phyloP scores from a whole-genome alignment of 31 red algal genomes.

The Bonnemaisonia californica region DNA sequence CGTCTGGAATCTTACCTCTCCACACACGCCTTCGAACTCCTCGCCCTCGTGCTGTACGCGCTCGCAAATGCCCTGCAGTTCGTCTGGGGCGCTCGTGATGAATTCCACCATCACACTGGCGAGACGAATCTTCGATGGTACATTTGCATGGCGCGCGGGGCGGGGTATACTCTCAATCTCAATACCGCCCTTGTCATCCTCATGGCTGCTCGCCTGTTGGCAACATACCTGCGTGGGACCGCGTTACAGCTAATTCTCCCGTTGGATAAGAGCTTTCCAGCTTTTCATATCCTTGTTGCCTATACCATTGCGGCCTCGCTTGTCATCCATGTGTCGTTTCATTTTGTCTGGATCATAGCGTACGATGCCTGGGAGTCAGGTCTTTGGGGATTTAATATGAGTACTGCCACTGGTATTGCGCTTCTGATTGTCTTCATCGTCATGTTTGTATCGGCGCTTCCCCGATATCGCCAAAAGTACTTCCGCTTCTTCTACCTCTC shows the following conservation, averaged over 20 bases:
- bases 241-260: conserved; percentile 55
- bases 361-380: conserved; percentile 45
- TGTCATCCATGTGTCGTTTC: conserved; percentile 54
- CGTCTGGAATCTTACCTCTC: conserved; percentile 52
- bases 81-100: conserved; percentile 43
- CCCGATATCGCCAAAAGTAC: conserved; percentile 32
- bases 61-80: conserved; percentile 47
- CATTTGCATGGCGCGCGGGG: conserved; percentile 62
- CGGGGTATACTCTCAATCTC: conserved; percentile 73
- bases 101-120: conserved; percentile 25
- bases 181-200: conserved; percentile 69
- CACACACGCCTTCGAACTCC: conserved; percentile 42
- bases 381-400: conserved; percentile 51
- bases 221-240: conserved; percentile 53
- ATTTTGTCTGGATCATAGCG: conserved; percentile 49
- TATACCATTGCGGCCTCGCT: conserved; percentile 40
- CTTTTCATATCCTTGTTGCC: conserved; percentile 64
- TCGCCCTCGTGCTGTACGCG: conserved; percentile 49
- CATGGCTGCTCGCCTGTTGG: conserved; percentile 41
- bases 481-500: conserved; percentile 51
- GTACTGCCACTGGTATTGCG: conserved; percentile 51
- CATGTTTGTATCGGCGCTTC: conserved; percentile 33
- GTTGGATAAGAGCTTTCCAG: conserved; percentile 72
- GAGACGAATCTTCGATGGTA: conserved; percentile 33
- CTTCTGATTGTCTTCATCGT: conserved; percentile 48